Base-by-base conservation (phyloP, 1,139 yeast genomes). In the Groenewaldozyma auringiensis region DNA sequence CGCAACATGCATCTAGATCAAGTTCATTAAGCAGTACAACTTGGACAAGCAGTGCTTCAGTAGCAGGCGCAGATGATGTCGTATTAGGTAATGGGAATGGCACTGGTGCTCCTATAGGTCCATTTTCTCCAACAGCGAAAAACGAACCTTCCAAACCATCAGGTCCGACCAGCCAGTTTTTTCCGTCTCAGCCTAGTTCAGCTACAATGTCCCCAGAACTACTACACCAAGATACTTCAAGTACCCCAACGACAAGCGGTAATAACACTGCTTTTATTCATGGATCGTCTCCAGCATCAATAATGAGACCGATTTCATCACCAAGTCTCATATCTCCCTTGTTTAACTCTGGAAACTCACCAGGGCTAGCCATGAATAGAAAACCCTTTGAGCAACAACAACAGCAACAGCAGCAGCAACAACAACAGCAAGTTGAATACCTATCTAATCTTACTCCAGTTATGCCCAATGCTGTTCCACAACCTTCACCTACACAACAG, bases 11-110 rank as follows among this genome's bases (percentile, higher is more conserved):
- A 40, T 54, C 57, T 1, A 46, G 57, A 27, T 54, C 58, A 3
- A 51, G 54, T 45, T 54, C 58, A 1, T 49, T 54, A 40, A 52
- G 55, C 44, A 51, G 52, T 16, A 53, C 57, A 13, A 51, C 49
- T 8, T 54, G 58, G 58, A 47, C 46, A 34, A 37, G 33, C 27
- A 16, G 21, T 11, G 43, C 11, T 17, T 11, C 22, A 6, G 38
- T 16, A 8, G 22, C 38, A 4, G 38, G 38, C 6, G 36, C 36
- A 11, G 36, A 17, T 33, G 36, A n/a, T 33, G 17, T 13, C 6
- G 11, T 25, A 25, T 8, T 25, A 25, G 29, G 29, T 25, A 25
- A 25, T 25, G 29, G 29, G 29, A 6, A 25, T 6, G 29, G 29
- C 6, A 14, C 17, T 33, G 36, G 36, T 6, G 18, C 20, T 6